Conservation (phyloP, 2,329 filamentous ascomycete species). For the Lachnellula subtilissima region DNA sequence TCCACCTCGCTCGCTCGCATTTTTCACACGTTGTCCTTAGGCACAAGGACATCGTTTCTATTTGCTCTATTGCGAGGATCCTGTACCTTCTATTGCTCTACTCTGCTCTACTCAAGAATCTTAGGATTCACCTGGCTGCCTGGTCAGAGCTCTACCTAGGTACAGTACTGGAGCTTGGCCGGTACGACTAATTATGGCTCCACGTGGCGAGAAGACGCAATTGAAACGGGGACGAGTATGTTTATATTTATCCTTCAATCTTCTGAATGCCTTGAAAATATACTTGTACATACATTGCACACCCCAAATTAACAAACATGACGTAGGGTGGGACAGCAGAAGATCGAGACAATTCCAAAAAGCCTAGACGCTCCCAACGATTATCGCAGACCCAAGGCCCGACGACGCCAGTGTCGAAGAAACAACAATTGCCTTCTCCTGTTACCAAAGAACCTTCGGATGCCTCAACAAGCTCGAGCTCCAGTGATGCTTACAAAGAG, state of each 20-base stretch:
- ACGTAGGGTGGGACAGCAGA: constrained; percentile 19
- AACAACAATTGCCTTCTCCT: constrained; percentile 74
- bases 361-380: constrained; percentile 73
- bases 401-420: constrained; percentile 57
- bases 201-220: constrained; percentile 69
- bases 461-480: constrained; percentile 47
- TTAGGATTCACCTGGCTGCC: background rate
- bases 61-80: background rate
- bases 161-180: constrained; percentile 2
- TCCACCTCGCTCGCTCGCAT: background rate
- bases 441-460: constrained; percentile 64
- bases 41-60: background rate
- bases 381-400: constrained; percentile 51
- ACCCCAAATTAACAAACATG: constrained; percentile 17
- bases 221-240: constrained; percentile 77
- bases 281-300: too few species aligned
- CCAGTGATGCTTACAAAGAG: constrained; percentile 58
- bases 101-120: too few species aligned
- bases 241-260: constrained; percentile 36
- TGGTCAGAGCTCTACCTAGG: background rate
- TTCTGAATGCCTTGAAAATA: constrained; percentile 18
- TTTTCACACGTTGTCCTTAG: constrained; percentile 1
- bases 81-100: too few species aligned
- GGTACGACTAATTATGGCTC: constrained; percentile 33
- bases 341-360: constrained; percentile 54